Conservation (phyloP, 257 asterid genomes). For the Solanum sejunctum region DNA sequence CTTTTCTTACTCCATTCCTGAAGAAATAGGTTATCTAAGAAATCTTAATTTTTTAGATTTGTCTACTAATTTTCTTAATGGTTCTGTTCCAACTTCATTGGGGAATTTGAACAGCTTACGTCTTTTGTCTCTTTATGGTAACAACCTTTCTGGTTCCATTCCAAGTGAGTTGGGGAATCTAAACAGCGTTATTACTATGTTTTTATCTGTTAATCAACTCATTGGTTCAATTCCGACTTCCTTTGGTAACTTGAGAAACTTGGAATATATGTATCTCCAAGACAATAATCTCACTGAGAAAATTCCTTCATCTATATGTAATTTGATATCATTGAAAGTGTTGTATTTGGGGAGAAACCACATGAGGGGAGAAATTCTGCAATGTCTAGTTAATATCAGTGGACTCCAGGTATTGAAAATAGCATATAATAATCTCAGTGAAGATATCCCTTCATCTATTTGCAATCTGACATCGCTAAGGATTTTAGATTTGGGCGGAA, state of each 20-base stretch:
- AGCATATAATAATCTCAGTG: not conserved
- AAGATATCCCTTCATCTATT: not conserved
- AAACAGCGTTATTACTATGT: not conserved
- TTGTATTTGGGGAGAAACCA: not conserved
- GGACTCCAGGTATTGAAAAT: not conserved
- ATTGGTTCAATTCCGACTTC: not conserved
- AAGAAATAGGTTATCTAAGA: not conserved
- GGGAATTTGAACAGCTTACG: not conserved
- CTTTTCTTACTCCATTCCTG: not conserved
- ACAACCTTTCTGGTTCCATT: not conserved
- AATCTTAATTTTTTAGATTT: not conserved
- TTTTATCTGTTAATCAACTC: not conserved
- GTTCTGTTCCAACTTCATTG: not conserved
- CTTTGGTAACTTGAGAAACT: slow-evolving; percentile 4
- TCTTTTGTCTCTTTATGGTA: not conserved
- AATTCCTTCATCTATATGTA: not conserved
- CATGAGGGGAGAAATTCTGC: not conserved
- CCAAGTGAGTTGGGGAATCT: not conserved
- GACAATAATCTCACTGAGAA: not conserved
- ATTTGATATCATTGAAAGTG: not conserved
- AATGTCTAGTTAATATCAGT: not conserved
- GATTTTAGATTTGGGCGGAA: not conserved
- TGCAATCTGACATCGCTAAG: not conserved
- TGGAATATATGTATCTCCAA: not conserved
- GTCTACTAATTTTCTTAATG: not conserved